Percentiles rank a stretch among this genome's conserved stretches.
Conservation (phyloP, 2,329 filamentous ascomycete species). For the Mariannaea elegans region DNA sequence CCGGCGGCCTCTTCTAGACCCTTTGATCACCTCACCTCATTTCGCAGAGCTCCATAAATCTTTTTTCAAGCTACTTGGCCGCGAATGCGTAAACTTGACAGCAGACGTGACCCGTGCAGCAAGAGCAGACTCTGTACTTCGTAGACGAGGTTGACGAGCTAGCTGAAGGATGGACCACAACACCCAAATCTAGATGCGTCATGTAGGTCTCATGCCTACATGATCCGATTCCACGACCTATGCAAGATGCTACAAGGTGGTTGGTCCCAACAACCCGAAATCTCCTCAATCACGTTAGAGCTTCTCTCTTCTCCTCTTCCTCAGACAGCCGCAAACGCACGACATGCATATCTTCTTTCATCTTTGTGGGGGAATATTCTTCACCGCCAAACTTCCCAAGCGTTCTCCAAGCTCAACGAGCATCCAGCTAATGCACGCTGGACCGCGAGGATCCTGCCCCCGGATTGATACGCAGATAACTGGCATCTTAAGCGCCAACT, state of each 20-base stretch:
- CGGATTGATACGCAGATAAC: conserved; percentile 4
- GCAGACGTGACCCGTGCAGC: too few species aligned
- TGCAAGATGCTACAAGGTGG: conserved; percentile 16
- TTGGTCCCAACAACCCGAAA: conserved; percentile 18
- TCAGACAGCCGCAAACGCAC: conserved; percentile 19
- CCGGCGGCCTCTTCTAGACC: neutral
- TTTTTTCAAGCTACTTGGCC: neutral
- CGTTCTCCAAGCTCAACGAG: neutral
- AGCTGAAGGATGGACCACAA: neutral
- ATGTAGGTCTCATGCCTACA: conserved; percentile 20
- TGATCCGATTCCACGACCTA: conserved; percentile 17
- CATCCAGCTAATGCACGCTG: conserved; percentile 29
- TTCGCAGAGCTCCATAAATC: neutral
- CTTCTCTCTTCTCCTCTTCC: neutral
- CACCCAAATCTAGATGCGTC: conserved; percentile 16
- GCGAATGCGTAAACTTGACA: too few species aligned
- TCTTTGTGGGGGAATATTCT: conserved; percentile 4
- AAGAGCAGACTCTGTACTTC: too few species aligned
- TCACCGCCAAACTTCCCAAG: conserved; percentile 32
- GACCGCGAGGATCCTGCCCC: conserved; percentile 24
- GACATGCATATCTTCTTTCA: conserved; percentile 19
- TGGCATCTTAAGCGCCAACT: neutral
- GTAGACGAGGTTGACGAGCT: neutral
- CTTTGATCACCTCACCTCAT: neutral
- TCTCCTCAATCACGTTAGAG: neutral